A percentile compares a stretch with the other conserved stretches of the same genome.
These are phyloP conservation scores for Phlegmacium glaucopus DNA, from an alignment of 768 basidiomycete species.

Conservation along the genomic window DNA sequence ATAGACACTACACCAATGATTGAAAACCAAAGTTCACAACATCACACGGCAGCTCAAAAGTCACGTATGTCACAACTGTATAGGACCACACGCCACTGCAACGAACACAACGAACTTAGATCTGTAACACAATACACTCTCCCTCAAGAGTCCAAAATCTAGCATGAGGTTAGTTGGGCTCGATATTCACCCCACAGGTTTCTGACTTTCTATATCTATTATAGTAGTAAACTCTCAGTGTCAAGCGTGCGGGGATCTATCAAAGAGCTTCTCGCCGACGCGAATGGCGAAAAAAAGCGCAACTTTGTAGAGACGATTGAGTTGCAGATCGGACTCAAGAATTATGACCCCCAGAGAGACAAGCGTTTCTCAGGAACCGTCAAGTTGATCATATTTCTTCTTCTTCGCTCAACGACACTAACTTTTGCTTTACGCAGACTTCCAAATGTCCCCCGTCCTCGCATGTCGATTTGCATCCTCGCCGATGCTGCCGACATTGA, in stretches of 20 bases:
- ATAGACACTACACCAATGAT: no score
- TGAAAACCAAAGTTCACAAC: no score
- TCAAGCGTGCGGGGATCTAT: constrained; percentile 99
- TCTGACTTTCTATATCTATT: no score
- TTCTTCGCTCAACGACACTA: not conserved
- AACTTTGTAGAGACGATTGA: constrained; percentile 97
- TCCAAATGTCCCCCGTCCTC: constrained; percentile 94
- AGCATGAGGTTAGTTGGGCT: constrained; percentile 23
- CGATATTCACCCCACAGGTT: no score
- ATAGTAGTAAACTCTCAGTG: constrained; percentile 88
- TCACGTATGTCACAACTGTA: constrained; percentile 22
- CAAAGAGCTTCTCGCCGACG: constrained; percentile 82
- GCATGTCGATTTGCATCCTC: constrained; percentile 99
- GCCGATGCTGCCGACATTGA: constrained; percentile 99
- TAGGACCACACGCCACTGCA: constrained; percentile 17
- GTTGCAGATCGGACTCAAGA: constrained; percentile 95
- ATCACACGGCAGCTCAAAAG: no score
- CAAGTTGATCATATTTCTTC: constrained; percentile 53
- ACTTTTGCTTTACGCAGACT: constrained; percentile 49
- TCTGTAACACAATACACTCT: constrained; percentile 6
- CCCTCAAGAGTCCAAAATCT: constrained; percentile 17
- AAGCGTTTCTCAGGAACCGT: constrained; percentile 99
- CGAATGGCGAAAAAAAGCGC: constrained; percentile 85
- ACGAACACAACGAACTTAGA: no score
- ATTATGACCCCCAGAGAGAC: constrained; percentile 99